Base-by-base conservation (phyloP, 306 rosid species). In the Castanospermum australe region DNA sequence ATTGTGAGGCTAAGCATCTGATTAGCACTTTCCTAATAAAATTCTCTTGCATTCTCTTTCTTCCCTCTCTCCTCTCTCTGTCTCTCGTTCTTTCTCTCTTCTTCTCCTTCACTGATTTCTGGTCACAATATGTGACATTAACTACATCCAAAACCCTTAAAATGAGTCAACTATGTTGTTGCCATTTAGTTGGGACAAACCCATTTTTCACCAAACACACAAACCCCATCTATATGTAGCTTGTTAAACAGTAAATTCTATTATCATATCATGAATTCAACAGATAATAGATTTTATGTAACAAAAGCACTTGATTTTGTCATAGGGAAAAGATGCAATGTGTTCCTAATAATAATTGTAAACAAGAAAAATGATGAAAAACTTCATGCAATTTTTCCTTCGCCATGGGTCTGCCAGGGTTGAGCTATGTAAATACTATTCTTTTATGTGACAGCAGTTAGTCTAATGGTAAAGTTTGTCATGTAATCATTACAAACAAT, bases 11-110 rank as follows among this genome's bases (percentile, higher is more conserved):
- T 66, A 48, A 67, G 59, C 17, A n/a, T n/a, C 20, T 54, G 59
- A 67, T 54, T 67, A 54, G 68, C 22, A 67, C 54, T 54, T 78
- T 47, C 57, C 17, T 13, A 52, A 78, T 11, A 24, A 64, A 77
- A 39, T 22, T 66, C 30, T 32, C n/a, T n/a, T n/a, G n/a, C n/a
- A n/a, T n/a, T n/a, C n/a, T n/a, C n/a, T n/a, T n/a, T n/a, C n/a
- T n/a, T n/a, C n/a, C n/a, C n/a, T n/a, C 54, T 14, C 47, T 63
- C 12, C 15, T 8, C 39, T 45, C 45, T 50, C 64, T 33, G 52
- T 33, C 22, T 36, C 39, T 51, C 81, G 64, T 9, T 1, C 38
- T 14, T 8, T 64, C 67, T 39, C 36, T 61, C 21, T 20, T 50
- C 33, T 48, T 62, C 25, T 62, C 63, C 33, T 48, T 63, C 61